A percentile compares a stretch with the other conserved stretches of the same genome.
These are phyloP conservation scores for Penicillium lividum DNA, from an alignment of 495 filamentous ascomycete genomes.

Conservation along the genomic window DNA sequence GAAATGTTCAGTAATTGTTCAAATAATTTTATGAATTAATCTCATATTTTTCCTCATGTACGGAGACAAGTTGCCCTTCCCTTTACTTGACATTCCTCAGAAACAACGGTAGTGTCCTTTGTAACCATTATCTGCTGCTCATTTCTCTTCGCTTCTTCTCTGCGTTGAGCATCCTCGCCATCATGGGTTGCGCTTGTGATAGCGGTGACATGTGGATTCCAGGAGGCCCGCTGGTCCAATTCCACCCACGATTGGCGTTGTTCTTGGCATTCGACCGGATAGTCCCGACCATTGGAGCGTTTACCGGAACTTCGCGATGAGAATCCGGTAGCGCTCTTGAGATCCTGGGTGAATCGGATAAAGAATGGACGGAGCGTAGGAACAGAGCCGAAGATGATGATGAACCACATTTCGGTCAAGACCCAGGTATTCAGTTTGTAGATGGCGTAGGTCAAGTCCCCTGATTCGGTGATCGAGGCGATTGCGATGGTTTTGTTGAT, in stretches of 20 bases:
- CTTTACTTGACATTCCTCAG: not conserved
- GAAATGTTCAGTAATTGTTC: not conserved
- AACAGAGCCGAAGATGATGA: constrained; percentile 33
- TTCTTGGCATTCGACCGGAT: constrained; percentile 2
- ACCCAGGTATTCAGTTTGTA: constrained; percentile 29
- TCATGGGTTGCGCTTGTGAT: constrained; percentile 5
- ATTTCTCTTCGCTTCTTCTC: not conserved
- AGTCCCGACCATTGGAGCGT: constrained; percentile 2
- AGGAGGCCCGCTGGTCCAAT: constrained; percentile 8
- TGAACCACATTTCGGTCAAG: constrained; percentile 33
- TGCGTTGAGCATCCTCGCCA: not conserved
- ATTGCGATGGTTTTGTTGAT: constrained; percentile 32
- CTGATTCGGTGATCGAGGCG: constrained; percentile 19
- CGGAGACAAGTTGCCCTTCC: no score
- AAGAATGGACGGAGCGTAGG: constrained; percentile 28
- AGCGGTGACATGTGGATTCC: constrained; percentile 3
- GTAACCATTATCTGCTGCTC: constrained; percentile 11
- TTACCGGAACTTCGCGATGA: constrained; percentile 7
- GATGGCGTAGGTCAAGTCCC: constrained; percentile 25
- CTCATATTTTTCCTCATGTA: no score
- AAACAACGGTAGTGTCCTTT: constrained; percentile 8
- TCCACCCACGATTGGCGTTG: constrained; percentile 14
- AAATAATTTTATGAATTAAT: no score
- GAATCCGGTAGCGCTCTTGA: constrained; percentile 13
- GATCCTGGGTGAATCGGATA: constrained; percentile 22